Evolutionary conservation across 768 basidiomycete genomes (phyloP), one percentile per base, ranked within the genome.

Genomic region (Mycena vitilis): DNA sequence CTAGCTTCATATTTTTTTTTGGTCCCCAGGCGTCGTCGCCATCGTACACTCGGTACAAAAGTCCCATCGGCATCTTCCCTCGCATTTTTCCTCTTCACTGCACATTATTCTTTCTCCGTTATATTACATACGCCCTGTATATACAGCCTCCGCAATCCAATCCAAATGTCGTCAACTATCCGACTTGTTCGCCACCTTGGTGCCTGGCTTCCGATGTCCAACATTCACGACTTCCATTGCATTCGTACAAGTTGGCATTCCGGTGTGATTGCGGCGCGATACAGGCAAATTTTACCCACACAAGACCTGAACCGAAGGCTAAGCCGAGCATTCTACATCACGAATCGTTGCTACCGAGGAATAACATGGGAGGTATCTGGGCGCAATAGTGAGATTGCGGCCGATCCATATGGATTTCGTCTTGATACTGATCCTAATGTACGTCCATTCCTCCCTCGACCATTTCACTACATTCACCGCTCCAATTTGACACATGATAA

Each of bases 401-500:
- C 68, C 68, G 68, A 51, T 53, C 45, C 63, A 65, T 65, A 52
- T 69, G 68, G 67, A 15, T 55, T 60, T 56, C 58, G 68, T 63
- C 68, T 60, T 65, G 68, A 64, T 69, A 51, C 55, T 65, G 63
- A 65, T 61, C 59, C 47, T 56, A 56, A 22, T 56, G 63, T 55
- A 42, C 69, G 63, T 71, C 71, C 71, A 71, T 71, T 71, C 55
- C 69, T 68, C 71, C 71, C 71, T 71, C 71, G 66, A 65, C 53
- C 60, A 9, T 54, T 57, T 71, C 71, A 71, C 71, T 45, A 44
- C 23, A 67, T 68, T 67, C 66, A 68, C 70, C 60, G 40, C 40
- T 66, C 60, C 59, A 58, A 51, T 64, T 65, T 63, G 51, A 47
- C 62, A 60, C 62, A 45, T 69, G 62, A 67, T 62, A 36, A 18